phyloP scores from a whole-genome alignment of 2,329 filamentous ascomycete genomes.

The Aspergillus texensis region DNA sequence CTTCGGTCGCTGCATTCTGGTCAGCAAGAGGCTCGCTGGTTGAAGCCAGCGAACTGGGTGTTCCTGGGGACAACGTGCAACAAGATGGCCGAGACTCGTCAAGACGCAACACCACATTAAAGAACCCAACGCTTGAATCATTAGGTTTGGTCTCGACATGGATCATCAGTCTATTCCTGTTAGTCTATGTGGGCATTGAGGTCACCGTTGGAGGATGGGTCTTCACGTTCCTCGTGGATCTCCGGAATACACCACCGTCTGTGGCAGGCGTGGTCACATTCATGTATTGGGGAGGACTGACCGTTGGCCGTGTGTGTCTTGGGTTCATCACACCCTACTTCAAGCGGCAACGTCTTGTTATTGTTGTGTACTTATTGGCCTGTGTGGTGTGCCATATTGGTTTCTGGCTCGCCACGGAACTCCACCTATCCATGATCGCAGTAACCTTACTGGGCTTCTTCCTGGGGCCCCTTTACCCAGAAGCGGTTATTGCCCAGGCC shows the following conservation, averaged over 20 bases:
- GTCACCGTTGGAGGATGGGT: constrained; percentile 79
- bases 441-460: constrained; percentile 74
- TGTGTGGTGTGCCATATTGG: constrained; percentile 67
- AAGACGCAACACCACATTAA: not conserved
- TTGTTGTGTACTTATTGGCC: constrained; percentile 63
- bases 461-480: constrained; percentile 75
- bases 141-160: constrained; percentile 57
- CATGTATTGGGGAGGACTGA: constrained; percentile 79
- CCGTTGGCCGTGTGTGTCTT: constrained; percentile 68
- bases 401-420: constrained; percentile 78
- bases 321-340: constrained; percentile 72
- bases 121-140: constrained; percentile 25
- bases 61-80: not conserved
- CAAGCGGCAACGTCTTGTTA: constrained; percentile 65
- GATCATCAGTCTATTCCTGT: constrained; percentile 68
- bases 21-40: constrained; percentile 14
- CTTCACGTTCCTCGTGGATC: constrained; percentile 78
- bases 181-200: constrained; percentile 74
- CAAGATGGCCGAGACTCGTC: not conserved
- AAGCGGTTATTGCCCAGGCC: constrained; percentile 69
- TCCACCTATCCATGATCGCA: constrained; percentile 70
- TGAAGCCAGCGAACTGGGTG: not conserved
- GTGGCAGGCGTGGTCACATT: constrained; percentile 65
- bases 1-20: constrained; percentile 20
- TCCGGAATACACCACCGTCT: constrained; percentile 60